phyloP scores from a whole-genome alignment of 257 asterid species.

The Orobanche coerulescens region DNA sequence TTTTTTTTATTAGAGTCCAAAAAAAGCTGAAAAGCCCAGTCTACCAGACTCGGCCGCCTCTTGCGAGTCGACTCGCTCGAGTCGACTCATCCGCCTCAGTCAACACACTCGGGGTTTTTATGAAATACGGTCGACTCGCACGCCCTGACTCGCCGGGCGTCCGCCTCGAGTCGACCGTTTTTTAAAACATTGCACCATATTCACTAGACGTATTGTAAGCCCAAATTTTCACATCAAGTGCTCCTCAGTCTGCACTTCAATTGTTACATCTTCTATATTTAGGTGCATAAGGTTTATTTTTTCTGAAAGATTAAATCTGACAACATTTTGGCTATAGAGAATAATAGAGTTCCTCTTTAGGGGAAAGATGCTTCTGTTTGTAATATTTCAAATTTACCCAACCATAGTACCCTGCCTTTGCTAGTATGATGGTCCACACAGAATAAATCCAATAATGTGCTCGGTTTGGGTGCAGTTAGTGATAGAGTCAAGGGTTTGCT shows the following conservation, averaged over 20 bases:
- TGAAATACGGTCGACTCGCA: too few relatives aligned
- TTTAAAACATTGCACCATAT: too few relatives aligned
- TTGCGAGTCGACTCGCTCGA: too few relatives aligned
- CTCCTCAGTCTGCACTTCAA: neutral
- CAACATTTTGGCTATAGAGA: constrained; percentile 15
- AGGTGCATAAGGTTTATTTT: constrained; percentile 7
- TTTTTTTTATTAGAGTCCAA: too few relatives aligned
- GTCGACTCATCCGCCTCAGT: too few relatives aligned
- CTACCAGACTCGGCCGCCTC: too few relatives aligned
- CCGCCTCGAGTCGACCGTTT: too few relatives aligned
- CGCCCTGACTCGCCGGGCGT: too few relatives aligned
- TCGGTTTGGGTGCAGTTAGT: neutral
- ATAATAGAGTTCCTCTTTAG: constrained; percentile 15
- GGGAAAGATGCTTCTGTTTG: constrained; percentile 1
- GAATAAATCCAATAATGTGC: neutral
- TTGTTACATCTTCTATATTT: neutral
- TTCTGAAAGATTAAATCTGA: constrained; percentile 15
- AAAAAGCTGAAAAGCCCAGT: too few relatives aligned
- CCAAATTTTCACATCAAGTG: constrained; percentile 10
- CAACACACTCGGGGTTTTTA: too few relatives aligned
- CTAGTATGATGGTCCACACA: constrained; percentile 11
- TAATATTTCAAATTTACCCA: neutral
- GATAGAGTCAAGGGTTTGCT: too few relatives aligned
- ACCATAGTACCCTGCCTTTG: constrained; percentile 14
- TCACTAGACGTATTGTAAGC: too few relatives aligned